Base-by-base conservation (phyloP, 176 grass and related monocot genomes). In the Pharus latifolius region DNA sequence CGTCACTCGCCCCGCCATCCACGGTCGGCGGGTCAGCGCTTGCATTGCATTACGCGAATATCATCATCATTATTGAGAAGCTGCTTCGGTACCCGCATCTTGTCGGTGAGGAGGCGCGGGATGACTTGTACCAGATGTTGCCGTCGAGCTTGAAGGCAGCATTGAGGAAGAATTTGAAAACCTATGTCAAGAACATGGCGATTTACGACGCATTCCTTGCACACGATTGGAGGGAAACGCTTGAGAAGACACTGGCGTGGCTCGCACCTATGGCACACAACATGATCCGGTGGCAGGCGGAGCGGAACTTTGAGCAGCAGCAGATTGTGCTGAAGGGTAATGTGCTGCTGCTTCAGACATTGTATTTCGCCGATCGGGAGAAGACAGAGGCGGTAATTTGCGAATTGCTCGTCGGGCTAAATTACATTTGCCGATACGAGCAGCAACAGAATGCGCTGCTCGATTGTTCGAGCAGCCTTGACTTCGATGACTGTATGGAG, bases 391-490 rank as follows among this genome's bases (percentile, higher is more conserved):
- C 63, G 1, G 90, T 88, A 16, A 83, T 99, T 14, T 94, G 95
- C n/a, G 90, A 99, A 17, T 48, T 99, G 67, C 80, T 99, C 10
- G 90, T 94, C 0, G 95, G 95, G 27, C 82, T 99, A 15, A 99
- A 91, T 46, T 99, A 99, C 69, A 99, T 99, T 60, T 99, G 95
- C 67, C 67, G 95, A 17, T 99, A 99, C 11, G 95, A 99, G 67
- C 90, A 99, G 7, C 95, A 99, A 59, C 95, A 94, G 49, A 94
- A 86, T 63, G 95, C 95, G 2, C 73, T 99, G 31, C 75, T 99
- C 15, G 90, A 99, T 77, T 99, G 84, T 68, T 84, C 87, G 0
- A 91, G 95, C 51, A 99, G 95, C 34, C 37, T 94, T 35, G 95
- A 94, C 80, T 82, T 91, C 17, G 95, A 99, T 13, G 87, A 99